Percentiles rank a stretch among this genome's conserved stretches.
These are phyloP conservation scores for Pilasporangium apinafurcum DNA, from an alignment of 352 stramenopile genomes.

Conservation along the genomic window DNA sequence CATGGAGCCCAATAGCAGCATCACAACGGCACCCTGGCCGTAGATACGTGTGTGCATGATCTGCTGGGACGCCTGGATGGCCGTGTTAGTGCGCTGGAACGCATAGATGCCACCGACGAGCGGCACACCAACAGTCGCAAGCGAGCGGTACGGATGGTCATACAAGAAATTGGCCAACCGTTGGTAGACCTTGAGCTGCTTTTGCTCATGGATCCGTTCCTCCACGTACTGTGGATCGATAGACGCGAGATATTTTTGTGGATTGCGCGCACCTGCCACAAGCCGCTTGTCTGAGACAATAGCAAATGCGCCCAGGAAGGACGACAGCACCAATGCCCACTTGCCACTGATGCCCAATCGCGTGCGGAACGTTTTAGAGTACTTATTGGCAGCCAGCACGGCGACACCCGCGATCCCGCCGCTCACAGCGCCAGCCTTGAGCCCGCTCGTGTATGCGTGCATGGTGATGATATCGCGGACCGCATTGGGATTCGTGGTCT, in stretches of 20 bases:
- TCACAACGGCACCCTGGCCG: slow-evolving; percentile 59
- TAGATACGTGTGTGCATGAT: slow-evolving; percentile 87
- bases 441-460: slow-evolving; percentile 53
- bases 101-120: slow-evolving; percentile 69
- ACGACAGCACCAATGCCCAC: slow-evolving; percentile 57
- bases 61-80: slow-evolving; percentile 70
- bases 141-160: slow-evolving; percentile 67
- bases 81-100: slow-evolving; percentile 63
- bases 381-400: slow-evolving; percentile 47
- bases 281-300: slow-evolving; percentile 60
- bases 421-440: slow-evolving; percentile 37
- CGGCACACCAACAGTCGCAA: slow-evolving; percentile 44
- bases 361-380: slow-evolving; percentile 62
- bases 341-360: slow-evolving; percentile 69
- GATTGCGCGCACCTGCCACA: slow-evolving; percentile 58
- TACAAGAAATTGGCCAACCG: slow-evolving; percentile 68
- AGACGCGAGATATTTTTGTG: slow-evolving; percentile 58
- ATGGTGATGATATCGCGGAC: slow-evolving; percentile 63
- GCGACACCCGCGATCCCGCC: slow-evolving; percentile 12
- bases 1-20: slow-evolving; percentile 73
- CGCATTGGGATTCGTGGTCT: slow-evolving; percentile 39
- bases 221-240: slow-evolving; percentile 44
- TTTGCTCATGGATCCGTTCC: slow-evolving; percentile 16
- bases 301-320: slow-evolving; percentile 58
- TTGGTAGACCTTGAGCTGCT: slow-evolving; percentile 50